Conservation (phyloP, 1,139 yeast genomes). For the Taphrina pruni region DNA sequence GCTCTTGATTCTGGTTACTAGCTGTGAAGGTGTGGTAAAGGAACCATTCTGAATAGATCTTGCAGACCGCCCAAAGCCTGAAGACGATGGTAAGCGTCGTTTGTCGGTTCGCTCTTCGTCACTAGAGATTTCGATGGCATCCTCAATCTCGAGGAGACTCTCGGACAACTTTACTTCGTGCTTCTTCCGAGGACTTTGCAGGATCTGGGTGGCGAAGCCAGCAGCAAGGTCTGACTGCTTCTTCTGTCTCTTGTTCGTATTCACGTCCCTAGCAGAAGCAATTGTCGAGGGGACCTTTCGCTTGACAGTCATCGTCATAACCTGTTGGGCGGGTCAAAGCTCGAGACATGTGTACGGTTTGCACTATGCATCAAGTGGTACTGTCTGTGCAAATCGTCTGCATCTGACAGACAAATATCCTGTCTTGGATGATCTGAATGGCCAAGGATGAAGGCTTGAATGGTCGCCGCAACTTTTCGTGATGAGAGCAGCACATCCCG, state of each 20-base stretch:
- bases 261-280: background rate
- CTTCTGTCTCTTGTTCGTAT: conserved; percentile 8
- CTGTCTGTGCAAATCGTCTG: too few relatives aligned
- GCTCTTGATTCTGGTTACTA: background rate
- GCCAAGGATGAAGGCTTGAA: too few relatives aligned
- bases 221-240: conserved; percentile 11
- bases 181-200: conserved; percentile 14
- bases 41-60: background rate
- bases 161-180: background rate
- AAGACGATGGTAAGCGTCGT: background rate
- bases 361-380: too few relatives aligned
- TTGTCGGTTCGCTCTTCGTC: conserved; percentile 4
- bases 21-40: background rate
- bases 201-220: conserved; percentile 27
- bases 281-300: conserved; percentile 1
- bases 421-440: too few relatives aligned
- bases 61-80: background rate
- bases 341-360: too few relatives aligned
- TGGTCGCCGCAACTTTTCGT: too few relatives aligned
- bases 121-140: conserved; percentile 23
- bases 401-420: too few relatives aligned
- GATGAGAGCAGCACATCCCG: too few relatives aligned
- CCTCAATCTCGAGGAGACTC: conserved; percentile 12
- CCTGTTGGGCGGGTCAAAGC: too few relatives aligned
- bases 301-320: conserved; percentile 12